A percentile compares a stretch with the other conserved stretches of the same genome.
These are phyloP conservation scores for Fusarium devonianum DNA, from an alignment of 2,329 filamentous ascomycete genomes.

Conservation along the genomic window DNA sequence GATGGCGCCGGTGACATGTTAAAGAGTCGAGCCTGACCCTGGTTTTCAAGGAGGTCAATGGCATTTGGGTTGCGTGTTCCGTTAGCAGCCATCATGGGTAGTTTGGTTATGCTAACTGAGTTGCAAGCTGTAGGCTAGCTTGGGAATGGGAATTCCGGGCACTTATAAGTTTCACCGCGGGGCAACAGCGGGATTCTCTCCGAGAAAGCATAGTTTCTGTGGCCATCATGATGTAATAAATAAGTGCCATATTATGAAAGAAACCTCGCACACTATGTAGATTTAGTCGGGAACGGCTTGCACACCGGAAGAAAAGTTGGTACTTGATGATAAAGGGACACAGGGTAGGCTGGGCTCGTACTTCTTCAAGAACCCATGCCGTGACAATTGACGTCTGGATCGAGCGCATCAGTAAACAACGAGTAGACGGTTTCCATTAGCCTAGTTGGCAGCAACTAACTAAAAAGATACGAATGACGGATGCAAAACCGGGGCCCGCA, in stretches of 20 bases:
- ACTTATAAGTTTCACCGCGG: slow-evolving; percentile 6
- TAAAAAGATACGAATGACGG: too few relatives aligned
- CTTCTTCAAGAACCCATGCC: too few relatives aligned
- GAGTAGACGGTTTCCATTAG: too few relatives aligned
- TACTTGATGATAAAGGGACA: too few relatives aligned
- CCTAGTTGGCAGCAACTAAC: too few relatives aligned
- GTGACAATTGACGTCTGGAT: too few relatives aligned
- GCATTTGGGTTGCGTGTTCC: not conserved
- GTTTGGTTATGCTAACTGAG: not conserved
- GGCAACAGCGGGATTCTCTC: slow-evolving; percentile 13
- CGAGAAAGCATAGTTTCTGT: slow-evolving; percentile 3
- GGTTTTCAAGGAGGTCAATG: slow-evolving; percentile 5
- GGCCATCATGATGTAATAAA: slow-evolving; percentile 1
- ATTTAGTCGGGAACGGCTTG: not conserved
- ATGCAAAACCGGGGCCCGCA: too few relatives aligned
- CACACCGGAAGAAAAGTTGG: too few relatives aligned
- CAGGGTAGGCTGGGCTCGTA: too few relatives aligned
- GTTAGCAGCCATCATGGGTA: slow-evolving; percentile 14
- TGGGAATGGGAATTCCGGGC: slow-evolving; percentile 13
- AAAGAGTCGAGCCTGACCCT: slow-evolving; percentile 34
- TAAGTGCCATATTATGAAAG: too few relatives aligned
- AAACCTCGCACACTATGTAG: too few relatives aligned
- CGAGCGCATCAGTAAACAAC: too few relatives aligned
- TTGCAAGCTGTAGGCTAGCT: not conserved
- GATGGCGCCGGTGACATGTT: slow-evolving; percentile 44